Conservation (phyloP, 2,329 filamentous ascomycete species). For the Fusarium brachygibbosum region DNA sequence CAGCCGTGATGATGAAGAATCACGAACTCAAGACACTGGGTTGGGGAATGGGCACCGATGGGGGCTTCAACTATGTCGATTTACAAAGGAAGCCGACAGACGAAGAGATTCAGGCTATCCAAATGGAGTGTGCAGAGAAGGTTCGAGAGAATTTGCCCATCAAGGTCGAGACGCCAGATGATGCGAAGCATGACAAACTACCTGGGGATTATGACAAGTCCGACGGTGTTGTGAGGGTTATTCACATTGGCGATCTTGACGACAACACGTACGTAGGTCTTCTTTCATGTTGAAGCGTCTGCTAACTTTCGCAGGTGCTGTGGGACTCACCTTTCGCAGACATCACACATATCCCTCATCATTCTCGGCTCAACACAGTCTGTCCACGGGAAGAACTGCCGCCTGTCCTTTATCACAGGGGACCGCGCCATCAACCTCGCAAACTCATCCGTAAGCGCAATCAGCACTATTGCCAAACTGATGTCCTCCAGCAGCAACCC, state of each 20-base stretch:
- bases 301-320: slow-evolving; percentile 45
- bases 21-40: slow-evolving; percentile 48
- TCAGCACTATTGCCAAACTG: slow-evolving; percentile 45
- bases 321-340: slow-evolving; percentile 51
- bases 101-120: slow-evolving; percentile 46
- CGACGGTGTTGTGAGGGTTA: slow-evolving; percentile 49
- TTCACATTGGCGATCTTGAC: slow-evolving; percentile 50
- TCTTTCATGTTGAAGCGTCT: accelerated
- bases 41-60: slow-evolving; percentile 51
- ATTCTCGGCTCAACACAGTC: slow-evolving; percentile 48
- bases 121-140: slow-evolving; percentile 45
- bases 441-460: slow-evolving; percentile 40
- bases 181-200: slow-evolving; percentile 44
- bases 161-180: slow-evolving; percentile 45
- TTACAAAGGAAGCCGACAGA: slow-evolving; percentile 47
- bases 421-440: slow-evolving; percentile 49
- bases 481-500: slow-evolving; percentile 45
- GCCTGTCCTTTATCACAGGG: slow-evolving; percentile 49
- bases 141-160: slow-evolving; percentile 47
- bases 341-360: slow-evolving; percentile 51
- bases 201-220: slow-evolving; percentile 51
- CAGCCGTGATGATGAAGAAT: slow-evolving; percentile 49
- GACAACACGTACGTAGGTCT: slow-evolving; percentile 45
- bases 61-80: slow-evolving; percentile 52
- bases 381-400: slow-evolving; percentile 52